phyloP scores from a whole-genome alignment of 148 eudicot species.

The Rhododendron simsii region DNA sequence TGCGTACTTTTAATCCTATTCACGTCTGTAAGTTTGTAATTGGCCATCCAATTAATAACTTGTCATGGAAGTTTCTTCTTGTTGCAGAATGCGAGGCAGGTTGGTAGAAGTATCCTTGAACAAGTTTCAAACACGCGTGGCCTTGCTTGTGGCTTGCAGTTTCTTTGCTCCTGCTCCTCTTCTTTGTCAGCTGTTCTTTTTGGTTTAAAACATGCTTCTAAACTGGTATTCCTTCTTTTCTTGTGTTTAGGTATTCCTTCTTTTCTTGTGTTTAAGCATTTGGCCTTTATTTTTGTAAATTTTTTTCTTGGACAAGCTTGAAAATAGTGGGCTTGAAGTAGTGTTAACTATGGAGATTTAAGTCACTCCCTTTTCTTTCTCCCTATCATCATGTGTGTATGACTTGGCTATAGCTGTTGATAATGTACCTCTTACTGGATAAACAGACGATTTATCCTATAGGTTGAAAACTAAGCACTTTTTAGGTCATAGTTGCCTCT shows the following conservation, averaged over 20 bases:
- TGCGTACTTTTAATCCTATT: not conserved
- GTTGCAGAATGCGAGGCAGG: constrained; percentile 81
- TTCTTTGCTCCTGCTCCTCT: constrained; percentile 64
- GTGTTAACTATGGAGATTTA: not conserved
- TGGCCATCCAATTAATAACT: constrained; percentile 9
- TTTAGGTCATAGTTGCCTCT: not conserved
- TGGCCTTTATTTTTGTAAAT: not conserved
- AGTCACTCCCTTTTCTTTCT: not conserved
- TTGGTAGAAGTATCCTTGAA: constrained; percentile 78
- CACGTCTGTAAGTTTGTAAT: not conserved
- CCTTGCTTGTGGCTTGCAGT: constrained; percentile 78
- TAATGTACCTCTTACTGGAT: not conserved
- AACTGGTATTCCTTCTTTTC: constrained; percentile 52
- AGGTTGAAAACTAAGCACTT: not conserved
- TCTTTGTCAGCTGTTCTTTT: constrained; percentile 54
- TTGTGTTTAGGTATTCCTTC: constrained; percentile 35
- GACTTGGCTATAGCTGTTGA: not conserved
- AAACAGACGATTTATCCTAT: not conserved
- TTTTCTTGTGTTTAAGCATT: constrained; percentile 2
- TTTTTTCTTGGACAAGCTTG: not conserved
- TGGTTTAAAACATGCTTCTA: constrained; percentile 78
- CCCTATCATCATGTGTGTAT: not conserved
- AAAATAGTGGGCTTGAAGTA: not conserved
- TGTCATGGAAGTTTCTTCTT: constrained; percentile 21
- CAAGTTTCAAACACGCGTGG: constrained; percentile 69